Evolutionary conservation across 1,284 basidiomycete species (phyloP).

Genomic region (Pterula multifida): DNA sequence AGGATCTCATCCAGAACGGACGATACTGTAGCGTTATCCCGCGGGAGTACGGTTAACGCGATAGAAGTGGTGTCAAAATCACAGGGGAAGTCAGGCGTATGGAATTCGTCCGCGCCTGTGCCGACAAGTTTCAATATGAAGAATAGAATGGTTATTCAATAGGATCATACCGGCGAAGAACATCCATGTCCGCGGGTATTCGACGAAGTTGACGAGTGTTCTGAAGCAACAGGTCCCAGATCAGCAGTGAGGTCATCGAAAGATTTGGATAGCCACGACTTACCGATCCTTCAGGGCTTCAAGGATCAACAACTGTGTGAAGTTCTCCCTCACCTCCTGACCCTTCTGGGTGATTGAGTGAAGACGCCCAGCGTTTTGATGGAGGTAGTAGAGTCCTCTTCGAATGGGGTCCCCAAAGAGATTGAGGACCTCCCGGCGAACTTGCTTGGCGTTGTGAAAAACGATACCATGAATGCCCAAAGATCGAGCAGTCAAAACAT

Average conservation of each 20-base stretch:
- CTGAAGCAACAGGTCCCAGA: slow-evolving; percentile 13
- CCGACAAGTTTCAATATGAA: neutral
- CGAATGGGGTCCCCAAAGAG: slow-evolving; percentile 32
- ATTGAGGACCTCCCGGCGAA: slow-evolving; percentile 32
- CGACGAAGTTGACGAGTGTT: slow-evolving; percentile 26
- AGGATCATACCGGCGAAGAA: slow-evolving; percentile 33
- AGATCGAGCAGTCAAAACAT: slow-evolving; percentile 42
- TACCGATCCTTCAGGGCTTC: slow-evolving; percentile 38
- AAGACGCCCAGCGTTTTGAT: slow-evolving; percentile 26
- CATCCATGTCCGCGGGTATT: slow-evolving; percentile 36
- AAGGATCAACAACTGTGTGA: slow-evolving; percentile 44
- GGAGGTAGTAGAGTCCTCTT: slow-evolving; percentile 29
- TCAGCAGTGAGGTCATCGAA: neutral
- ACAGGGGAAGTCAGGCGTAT: slow-evolving; percentile 31
- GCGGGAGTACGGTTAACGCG: slow-evolving; percentile 25
- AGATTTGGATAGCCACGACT: no score
- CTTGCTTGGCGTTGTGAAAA: slow-evolving; percentile 29
- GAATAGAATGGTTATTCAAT: neutral
- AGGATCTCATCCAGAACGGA: neutral
- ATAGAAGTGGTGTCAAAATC: slow-evolving; percentile 44
- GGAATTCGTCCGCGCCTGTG: slow-evolving; percentile 26
- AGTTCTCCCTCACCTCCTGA: slow-evolving; percentile 35
- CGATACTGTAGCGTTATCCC: neutral
- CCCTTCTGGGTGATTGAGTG: slow-evolving; percentile 33
- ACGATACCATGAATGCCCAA: slow-evolving; percentile 43